Evolutionary conservation across 352 stramenopile genomes (phyloP).

Genomic region (Globisporangium polare): DNA sequence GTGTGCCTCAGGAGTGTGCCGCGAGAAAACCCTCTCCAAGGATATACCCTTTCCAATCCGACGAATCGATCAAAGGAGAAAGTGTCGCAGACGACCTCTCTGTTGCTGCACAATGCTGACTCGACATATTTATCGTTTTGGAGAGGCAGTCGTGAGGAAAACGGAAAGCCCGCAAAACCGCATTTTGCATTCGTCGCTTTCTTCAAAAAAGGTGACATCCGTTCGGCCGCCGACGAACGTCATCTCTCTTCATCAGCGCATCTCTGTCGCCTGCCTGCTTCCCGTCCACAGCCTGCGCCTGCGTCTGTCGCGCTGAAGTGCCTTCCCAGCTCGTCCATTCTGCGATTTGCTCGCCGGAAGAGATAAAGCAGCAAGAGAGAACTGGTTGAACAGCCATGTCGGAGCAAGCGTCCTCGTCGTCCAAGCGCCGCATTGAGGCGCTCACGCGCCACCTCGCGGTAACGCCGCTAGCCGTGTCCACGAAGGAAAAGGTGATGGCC

Average conservation of each 20-base stretch:
- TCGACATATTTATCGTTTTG: background rate
- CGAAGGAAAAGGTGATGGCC: slow-evolving; percentile 26
- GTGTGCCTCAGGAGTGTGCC: background rate
- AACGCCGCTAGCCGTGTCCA: slow-evolving; percentile 33
- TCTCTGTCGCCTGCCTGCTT: background rate
- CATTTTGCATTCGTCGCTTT: background rate
- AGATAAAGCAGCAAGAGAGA: background rate
- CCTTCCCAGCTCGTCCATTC: background rate
- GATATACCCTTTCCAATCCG: background rate
- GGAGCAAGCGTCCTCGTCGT: slow-evolving; percentile 19
- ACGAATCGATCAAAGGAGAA: background rate
- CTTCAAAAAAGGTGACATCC: background rate
- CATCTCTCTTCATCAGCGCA: background rate
- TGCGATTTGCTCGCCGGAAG: background rate
- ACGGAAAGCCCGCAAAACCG: background rate
- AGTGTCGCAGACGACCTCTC: background rate
- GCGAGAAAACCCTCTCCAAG: background rate
- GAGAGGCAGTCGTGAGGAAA: background rate
- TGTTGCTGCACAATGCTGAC: background rate
- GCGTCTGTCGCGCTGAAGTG: background rate
- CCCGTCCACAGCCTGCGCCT: background rate
- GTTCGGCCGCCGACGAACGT: background rate
- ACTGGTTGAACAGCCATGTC: slow-evolving; percentile 20
- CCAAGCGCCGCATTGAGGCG: slow-evolving; percentile 37
- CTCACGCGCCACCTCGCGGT: slow-evolving; percentile 46